These are phyloP conservation scores for Cladorrhinum sp. DNA, from an alignment of 2,329 filamentous ascomycete genomes.

Conservation along the genomic window DNA sequence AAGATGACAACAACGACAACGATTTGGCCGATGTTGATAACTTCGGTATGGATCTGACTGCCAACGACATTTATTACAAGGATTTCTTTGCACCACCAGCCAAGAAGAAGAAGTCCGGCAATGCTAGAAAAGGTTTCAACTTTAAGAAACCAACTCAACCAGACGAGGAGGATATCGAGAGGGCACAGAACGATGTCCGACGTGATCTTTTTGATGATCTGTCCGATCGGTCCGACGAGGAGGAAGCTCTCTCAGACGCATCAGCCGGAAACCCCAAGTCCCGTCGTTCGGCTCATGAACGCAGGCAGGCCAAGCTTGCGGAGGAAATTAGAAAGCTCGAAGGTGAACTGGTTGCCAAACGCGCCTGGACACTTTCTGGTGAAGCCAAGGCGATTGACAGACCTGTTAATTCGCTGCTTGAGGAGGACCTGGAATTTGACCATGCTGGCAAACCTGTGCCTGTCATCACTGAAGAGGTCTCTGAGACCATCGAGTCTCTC, in stretches of 20 bases:
- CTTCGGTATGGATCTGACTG: slow-evolving; percentile 60
- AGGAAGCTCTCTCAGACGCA: slow-evolving; percentile 61
- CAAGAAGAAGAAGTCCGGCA: slow-evolving; percentile 59
- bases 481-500: slow-evolving; percentile 85
- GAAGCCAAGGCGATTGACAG: slow-evolving; percentile 81
- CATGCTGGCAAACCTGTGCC: slow-evolving; percentile 91
- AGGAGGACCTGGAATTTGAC: slow-evolving; percentile 95
- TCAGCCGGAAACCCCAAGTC: slow-evolving; percentile 68
- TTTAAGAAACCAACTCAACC: slow-evolving; percentile 42
- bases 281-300: slow-evolving; percentile 80
- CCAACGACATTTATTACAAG: slow-evolving; percentile 84
- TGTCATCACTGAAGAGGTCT: slow-evolving; percentile 87
- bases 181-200: slow-evolving; percentile 81
- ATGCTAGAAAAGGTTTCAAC: slow-evolving; percentile 40
- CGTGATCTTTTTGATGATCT: slow-evolving; percentile 86
- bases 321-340: slow-evolving; percentile 92
- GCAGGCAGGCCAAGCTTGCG: slow-evolving; percentile 76
- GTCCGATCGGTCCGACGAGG: slow-evolving; percentile 62
- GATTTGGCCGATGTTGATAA: slow-evolving; percentile 60
- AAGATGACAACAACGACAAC: slow-evolving; percentile 58
- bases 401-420: slow-evolving; percentile 86
- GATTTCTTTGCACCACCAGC: slow-evolving; percentile 91
- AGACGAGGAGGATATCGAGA: slow-evolving; percentile 66
- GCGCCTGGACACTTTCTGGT: slow-evolving; percentile 85
- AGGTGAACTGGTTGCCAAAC: slow-evolving; percentile 81